Evolutionary conservation across 495 filamentous ascomycete genomes (phyloP).

Genomic region (Podospora bellae-mahoneyi): DNA sequence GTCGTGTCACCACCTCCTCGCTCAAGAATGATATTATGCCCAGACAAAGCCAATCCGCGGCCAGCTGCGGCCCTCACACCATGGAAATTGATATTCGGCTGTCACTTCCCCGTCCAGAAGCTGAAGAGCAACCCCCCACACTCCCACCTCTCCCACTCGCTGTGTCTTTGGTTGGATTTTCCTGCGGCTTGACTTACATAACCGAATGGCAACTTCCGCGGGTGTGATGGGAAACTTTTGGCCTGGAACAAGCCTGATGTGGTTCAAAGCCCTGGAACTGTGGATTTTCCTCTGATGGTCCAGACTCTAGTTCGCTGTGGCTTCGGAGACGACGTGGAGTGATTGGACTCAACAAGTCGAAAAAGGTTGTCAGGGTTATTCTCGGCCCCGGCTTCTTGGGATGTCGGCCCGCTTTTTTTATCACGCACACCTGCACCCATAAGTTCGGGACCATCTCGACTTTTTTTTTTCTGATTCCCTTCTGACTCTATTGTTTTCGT

Average conservation of each 20-base stretch:
- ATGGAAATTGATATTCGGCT: not conserved
- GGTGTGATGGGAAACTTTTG: not conserved
- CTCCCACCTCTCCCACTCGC: not conserved
- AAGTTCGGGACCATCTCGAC: not conserved
- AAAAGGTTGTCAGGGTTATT: not conserved
- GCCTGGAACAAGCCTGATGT: too few species aligned
- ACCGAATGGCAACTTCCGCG: slow-evolving; percentile 10
- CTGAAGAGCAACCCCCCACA: slow-evolving; percentile 3
- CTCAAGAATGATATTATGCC: too few species aligned
- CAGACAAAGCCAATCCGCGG: not conserved
- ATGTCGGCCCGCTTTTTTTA: slow-evolving; percentile 11
- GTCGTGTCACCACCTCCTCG: not conserved
- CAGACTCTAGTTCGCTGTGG: not conserved
- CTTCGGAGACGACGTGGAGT: not conserved
- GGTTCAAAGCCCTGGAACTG: not conserved
- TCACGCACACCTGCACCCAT: slow-evolving; percentile 6
- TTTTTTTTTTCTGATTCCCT: not conserved
- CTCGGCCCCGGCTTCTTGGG: not conserved
- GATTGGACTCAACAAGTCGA: not conserved
- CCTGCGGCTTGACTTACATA: slow-evolving; percentile 5
- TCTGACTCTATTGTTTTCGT: not conserved
- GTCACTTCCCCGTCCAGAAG: not conserved
- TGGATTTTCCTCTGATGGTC: not conserved
- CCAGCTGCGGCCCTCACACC: too few species aligned
- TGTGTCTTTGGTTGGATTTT: not conserved